Evolutionary conservation across 306 rosid genomes (phyloP).

Genomic region (Crotalaria pallida): DNA sequence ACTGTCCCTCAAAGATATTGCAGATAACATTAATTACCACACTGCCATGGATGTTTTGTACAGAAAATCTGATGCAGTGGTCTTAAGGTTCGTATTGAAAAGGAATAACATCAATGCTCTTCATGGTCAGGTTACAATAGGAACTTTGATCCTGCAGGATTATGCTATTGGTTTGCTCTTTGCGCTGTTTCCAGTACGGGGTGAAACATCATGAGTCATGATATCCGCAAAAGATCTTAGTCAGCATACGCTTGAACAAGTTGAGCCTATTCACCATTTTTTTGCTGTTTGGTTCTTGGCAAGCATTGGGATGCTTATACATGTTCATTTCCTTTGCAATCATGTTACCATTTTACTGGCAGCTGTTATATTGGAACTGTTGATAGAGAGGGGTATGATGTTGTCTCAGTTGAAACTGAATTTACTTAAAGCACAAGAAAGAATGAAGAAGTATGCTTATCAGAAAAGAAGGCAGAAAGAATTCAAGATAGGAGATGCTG

Average conservation of each 20-base stretch:
- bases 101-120: too few species aligned
- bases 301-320: conserved; percentile 97
- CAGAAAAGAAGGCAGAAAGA: too few species aligned
- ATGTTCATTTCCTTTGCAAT: conserved; percentile 96
- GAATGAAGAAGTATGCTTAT: too few species aligned
- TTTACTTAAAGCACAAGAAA: too few species aligned
- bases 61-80: background rate
- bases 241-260: conserved; percentile 96
- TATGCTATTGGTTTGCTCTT: conserved; percentile 97
- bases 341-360: conserved; percentile 94
- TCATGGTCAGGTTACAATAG: too few species aligned
- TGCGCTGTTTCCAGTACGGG: conserved; percentile 91
- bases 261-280: conserved; percentile 92
- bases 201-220: conserved; percentile 97
- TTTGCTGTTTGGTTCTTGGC: conserved; percentile 97
- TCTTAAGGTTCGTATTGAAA: too few species aligned
- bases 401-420: too few species aligned
- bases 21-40: background rate
- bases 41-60: background rate
- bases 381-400: too few species aligned
- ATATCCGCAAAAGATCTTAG: conserved; percentile 97
- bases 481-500: too few species aligned
- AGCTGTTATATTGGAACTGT: conserved; percentile 92
- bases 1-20: background rate
- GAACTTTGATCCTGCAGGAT: too few species aligned